Percentiles rank a stretch among this genome's conserved stretches.
These are phyloP conservation scores for Beauveria asiatica DNA, from an alignment of 2,329 filamentous ascomycete genomes.

Conservation along the genomic window DNA sequence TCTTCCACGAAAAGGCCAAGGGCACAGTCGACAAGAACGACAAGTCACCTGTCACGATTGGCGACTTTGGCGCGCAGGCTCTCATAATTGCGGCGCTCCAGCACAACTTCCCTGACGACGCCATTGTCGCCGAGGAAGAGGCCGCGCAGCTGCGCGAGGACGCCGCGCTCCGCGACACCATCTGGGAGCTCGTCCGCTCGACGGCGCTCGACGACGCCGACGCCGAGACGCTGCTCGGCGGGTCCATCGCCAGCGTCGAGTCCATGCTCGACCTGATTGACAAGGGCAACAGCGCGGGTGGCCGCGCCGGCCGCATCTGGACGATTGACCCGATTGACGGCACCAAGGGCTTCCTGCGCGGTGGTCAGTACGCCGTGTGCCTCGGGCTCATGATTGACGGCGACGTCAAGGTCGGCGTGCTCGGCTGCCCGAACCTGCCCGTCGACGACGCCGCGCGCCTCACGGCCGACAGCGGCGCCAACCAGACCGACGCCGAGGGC, in stretches of 20 bases:
- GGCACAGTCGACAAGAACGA: slow-evolving; percentile 86
- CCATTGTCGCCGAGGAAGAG: slow-evolving; percentile 94
- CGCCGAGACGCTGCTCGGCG: slow-evolving; percentile 57
- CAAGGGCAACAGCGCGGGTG: slow-evolving; percentile 61
- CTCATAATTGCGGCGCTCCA: slow-evolving; percentile 87
- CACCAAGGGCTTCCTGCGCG: slow-evolving; percentile 92
- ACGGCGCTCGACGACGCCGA: slow-evolving; percentile 54
- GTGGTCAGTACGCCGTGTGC: slow-evolving; percentile 95
- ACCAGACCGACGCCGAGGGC: slow-evolving; percentile 60
- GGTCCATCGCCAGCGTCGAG: slow-evolving; percentile 58
- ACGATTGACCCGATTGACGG: slow-evolving; percentile 96
- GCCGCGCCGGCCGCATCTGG: slow-evolving; percentile 75
- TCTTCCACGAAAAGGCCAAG: slow-evolving; percentile 76
- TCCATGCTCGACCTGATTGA: slow-evolving; percentile 61
- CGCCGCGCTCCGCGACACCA: slow-evolving; percentile 51
- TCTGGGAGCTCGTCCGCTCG: slow-evolving; percentile 75
- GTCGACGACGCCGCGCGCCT: slow-evolving; percentile 59
- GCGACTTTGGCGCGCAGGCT: slow-evolving; percentile 95
- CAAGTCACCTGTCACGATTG: slow-evolving; percentile 93
- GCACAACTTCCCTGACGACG: slow-evolving; percentile 81
- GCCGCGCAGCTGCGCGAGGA: slow-evolving; percentile 70
- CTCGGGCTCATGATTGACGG: slow-evolving; percentile 87
- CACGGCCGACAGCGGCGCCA: slow-evolving; percentile 61
- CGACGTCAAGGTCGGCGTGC: slow-evolving; percentile 85
- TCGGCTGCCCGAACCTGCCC: slow-evolving; percentile 92